A percentile compares a stretch with the other conserved stretches of the same genome.
These are phyloP conservation scores for Zygosaccharomyces pseudorouxii DNA, from an alignment of 805 yeast species.

Conservation along the genomic window DNA sequence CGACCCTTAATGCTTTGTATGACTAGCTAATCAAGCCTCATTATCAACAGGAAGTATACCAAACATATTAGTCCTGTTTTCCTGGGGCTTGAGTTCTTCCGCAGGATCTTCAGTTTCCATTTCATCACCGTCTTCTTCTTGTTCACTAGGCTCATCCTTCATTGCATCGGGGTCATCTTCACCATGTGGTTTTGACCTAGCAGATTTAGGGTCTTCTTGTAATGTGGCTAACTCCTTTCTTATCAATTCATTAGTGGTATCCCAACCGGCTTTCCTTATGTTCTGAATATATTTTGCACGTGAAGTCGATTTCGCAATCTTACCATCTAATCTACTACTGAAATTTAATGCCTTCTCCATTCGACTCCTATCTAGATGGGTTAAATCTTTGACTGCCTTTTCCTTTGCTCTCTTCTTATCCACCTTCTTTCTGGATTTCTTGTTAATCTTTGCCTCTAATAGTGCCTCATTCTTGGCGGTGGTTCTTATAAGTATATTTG, in stretches of 20 bases:
- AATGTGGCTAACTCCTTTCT: constrained; percentile 28
- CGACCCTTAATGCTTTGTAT: not conserved
- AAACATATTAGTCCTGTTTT: constrained; percentile 3
- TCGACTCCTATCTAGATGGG: constrained; percentile 35
- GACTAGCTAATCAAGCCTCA: not conserved
- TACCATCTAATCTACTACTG: constrained; percentile 53
- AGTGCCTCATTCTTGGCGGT: constrained; percentile 62
- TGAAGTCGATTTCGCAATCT: constrained; percentile 58
- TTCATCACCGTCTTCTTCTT: constrained; percentile 12
- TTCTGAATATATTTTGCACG: constrained; percentile 59
- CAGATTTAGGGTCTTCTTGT: constrained; percentile 3
- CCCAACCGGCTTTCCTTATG: constrained; percentile 72
- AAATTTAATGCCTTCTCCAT: constrained; percentile 48
- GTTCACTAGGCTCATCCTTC: not conserved
- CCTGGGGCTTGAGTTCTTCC: constrained; percentile 14
- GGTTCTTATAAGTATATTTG: constrained; percentile 62
- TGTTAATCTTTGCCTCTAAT: constrained; percentile 51
- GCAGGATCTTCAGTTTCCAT: constrained; percentile 12
- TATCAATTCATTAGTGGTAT: constrained; percentile 52
- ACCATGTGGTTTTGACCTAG: constrained; percentile 3
- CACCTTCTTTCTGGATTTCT: constrained; percentile 29
- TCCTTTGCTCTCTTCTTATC: constrained; percentile 23
- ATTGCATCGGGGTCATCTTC: constrained; percentile 11
- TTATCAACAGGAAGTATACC: constrained; percentile 1
- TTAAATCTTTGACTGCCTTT: constrained; percentile 2